Conservation (phyloP, 805 yeast genomes). For the Grigorovia transvaalensis region DNA sequence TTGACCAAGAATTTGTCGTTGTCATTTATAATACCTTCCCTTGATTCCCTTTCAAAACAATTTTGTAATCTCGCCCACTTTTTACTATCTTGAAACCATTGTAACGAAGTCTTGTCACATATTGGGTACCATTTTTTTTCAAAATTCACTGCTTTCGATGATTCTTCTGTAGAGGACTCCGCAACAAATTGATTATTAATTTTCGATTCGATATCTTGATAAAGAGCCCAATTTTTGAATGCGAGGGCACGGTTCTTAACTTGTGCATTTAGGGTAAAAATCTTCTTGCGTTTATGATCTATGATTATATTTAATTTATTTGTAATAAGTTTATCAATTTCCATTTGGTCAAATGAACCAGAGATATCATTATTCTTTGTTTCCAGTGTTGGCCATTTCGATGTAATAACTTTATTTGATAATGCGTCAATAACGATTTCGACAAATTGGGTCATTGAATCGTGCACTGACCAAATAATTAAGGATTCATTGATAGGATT, state of each 20-base stretch:
- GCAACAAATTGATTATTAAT: neutral
- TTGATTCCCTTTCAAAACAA: neutral
- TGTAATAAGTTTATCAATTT: neutral
- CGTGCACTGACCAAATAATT: neutral
- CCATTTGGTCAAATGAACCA: neutral
- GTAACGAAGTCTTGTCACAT: neutral
- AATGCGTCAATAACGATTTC: neutral
- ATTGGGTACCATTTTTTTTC: neutral
- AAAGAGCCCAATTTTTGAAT: neutral
- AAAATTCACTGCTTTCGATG: neutral
- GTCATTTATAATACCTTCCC: neutral
- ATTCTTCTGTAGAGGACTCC: neutral
- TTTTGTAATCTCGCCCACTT: neutral
- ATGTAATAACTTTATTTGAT: neutral
- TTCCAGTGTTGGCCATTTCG: neutral
- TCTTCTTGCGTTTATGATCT: neutral
- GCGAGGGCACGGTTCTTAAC: neutral
- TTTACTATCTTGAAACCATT: neutral
- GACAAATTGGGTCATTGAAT: neutral
- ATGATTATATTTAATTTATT: too few species aligned
- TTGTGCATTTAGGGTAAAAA: neutral
- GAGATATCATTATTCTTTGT: neutral
- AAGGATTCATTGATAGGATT: neutral
- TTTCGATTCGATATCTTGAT: too few species aligned
- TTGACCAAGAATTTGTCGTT: too few species aligned